phyloP scores from a whole-genome alignment of 2,329 filamentous ascomycete genomes.

The Penicillium sp. region DNA sequence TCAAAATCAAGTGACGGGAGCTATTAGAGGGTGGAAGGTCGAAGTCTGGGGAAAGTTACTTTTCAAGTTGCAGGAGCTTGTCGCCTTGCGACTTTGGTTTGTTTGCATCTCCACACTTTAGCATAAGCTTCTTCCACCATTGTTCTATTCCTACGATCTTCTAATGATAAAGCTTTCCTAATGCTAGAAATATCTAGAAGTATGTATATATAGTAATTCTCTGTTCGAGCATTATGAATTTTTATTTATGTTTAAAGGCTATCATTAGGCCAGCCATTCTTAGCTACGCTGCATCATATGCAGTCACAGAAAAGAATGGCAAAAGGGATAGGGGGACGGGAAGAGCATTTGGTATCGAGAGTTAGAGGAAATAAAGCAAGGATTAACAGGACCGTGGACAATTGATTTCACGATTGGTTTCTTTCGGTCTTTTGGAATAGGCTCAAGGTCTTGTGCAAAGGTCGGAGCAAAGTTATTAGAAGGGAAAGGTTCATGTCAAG shows the following conservation, averaged over 20 bases:
- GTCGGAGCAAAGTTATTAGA: constrained; percentile 16
- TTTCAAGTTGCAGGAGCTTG: constrained; percentile 4
- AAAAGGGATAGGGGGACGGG: neutral
- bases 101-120: constrained; percentile 9
- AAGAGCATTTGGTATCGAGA: constrained; percentile 13
- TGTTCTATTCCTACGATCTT: neutral
- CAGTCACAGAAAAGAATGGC: neutral
- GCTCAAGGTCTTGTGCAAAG: constrained; percentile 1
- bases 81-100: constrained; percentile 2
- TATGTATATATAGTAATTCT: no score
- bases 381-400: constrained; percentile 4
- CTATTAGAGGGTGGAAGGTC: neutral
- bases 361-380: neutral
- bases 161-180: no score
- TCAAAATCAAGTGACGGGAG: neutral
- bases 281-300: constrained; percentile 10
- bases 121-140: neutral
- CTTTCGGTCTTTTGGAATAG: constrained; percentile 6
- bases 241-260: constrained; percentile 1
- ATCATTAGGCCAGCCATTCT: constrained; percentile 16
- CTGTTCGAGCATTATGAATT: neutral
- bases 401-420: constrained; percentile 8
- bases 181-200: no score
- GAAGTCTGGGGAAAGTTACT: neutral
- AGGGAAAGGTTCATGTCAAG: constrained; percentile 15